Conservation (phyloP, 2,329 filamentous ascomycete species). For the Claviceps africana region DNA sequence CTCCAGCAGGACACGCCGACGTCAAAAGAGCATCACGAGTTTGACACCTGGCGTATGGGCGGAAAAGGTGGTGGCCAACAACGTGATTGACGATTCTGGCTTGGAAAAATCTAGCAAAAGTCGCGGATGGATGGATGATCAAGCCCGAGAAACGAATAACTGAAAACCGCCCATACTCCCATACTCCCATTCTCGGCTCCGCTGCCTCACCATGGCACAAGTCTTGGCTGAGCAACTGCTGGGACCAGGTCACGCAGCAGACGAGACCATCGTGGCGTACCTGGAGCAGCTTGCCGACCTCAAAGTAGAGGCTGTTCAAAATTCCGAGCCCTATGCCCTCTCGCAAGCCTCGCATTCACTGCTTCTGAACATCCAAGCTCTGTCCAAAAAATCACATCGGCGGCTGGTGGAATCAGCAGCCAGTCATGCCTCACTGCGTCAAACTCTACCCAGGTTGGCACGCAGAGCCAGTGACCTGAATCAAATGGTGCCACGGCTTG, state of each 20-base stretch:
- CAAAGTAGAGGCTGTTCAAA: conserved; percentile 56
- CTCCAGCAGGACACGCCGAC: too few species aligned
- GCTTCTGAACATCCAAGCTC: conserved; percentile 67
- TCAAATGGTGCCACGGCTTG: conserved; percentile 61
- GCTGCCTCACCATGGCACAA: conserved; percentile 20
- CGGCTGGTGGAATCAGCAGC: conserved; percentile 68
- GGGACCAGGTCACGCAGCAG: conserved; percentile 19
- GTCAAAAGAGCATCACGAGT: neutral
- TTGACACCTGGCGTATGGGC: neutral
- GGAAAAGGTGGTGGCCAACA: neutral
- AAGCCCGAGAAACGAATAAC: neutral
- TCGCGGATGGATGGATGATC: neutral
- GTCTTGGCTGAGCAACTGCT: conserved; percentile 20
- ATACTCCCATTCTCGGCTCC: neutral
- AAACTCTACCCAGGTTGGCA: conserved; percentile 57
- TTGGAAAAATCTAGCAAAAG: neutral
- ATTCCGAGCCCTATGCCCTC: conserved; percentile 66
- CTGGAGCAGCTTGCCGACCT: conserved; percentile 66
- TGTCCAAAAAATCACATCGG: conserved; percentile 82
- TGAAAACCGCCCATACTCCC: too few species aligned
- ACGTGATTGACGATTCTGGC: neutral
- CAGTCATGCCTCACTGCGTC: conserved; percentile 58
- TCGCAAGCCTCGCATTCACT: conserved; percentile 67
- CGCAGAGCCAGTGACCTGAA: conserved; percentile 53
- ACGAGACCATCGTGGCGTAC: conserved; percentile 51